phyloP scores from a whole-genome alignment of 192 early-diverging fungal species.

The Haplosporangium gracile region DNA sequence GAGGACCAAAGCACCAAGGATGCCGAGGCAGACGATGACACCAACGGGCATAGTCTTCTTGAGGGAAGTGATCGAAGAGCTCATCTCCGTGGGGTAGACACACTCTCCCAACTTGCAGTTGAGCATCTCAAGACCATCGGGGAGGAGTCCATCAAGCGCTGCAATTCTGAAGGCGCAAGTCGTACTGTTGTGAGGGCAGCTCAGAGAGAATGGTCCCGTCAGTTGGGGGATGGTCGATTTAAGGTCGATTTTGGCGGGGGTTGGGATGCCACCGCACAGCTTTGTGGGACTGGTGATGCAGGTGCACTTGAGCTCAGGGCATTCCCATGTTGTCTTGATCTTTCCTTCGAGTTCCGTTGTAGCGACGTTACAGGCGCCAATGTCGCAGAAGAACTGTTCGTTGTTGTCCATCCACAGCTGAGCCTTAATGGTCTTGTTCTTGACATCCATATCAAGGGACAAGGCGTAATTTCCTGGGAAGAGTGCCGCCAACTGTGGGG shows the following conservation, averaged over 20 bases:
- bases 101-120: conserved; percentile 72
- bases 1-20: conserved; percentile 42
- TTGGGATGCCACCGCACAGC: conserved; percentile 22
- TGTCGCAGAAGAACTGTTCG: conserved; percentile 67
- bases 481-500: conserved; percentile 47
- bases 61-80: not conserved
- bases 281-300: conserved; percentile 41
- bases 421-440: conserved; percentile 37
- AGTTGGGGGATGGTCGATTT: not conserved
- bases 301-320: conserved; percentile 58
- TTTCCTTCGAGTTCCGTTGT: conserved; percentile 26
- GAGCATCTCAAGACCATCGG: conserved; percentile 61
- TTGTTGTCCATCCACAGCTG: conserved; percentile 63
- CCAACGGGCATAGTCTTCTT: conserved; percentile 19
- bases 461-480: conserved; percentile 58
- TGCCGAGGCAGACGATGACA: conserved; percentile 34
- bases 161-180: conserved; percentile 60
- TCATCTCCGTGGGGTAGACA: conserved; percentile 52
- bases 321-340: conserved; percentile 55
- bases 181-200: conserved; percentile 55
- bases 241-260: conserved; percentile 51
- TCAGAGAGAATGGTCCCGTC: conserved; percentile 56
- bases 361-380: conserved; percentile 55
- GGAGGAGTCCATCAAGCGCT: conserved; percentile 64
- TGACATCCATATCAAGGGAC: conserved; percentile 53